Evolutionary conservation across 2,329 filamentous ascomycete genomes (phyloP).

Genomic region (Cladosporium sp.): DNA sequence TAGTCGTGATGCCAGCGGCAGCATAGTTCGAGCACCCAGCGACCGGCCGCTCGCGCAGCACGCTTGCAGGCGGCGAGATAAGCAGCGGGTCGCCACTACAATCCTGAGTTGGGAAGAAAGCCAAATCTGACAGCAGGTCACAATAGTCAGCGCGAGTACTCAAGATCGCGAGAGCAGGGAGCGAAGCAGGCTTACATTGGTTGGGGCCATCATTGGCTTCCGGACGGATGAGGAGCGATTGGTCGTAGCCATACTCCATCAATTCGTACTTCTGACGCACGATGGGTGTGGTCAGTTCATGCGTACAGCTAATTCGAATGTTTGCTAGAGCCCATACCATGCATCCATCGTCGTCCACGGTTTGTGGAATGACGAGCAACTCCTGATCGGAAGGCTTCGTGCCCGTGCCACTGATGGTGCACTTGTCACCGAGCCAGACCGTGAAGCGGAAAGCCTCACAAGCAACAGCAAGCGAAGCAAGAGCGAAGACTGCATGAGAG

Average conservation of each 20-base stretch:
- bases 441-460: slow-evolving; percentile 9
- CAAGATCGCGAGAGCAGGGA: not conserved
- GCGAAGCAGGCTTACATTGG: not conserved
- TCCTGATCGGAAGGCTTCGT: not conserved
- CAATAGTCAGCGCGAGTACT: not conserved
- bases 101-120: slow-evolving; percentile 4
- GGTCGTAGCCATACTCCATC: slow-evolving; percentile 7
- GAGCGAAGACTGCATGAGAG: not conserved
- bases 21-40: slow-evolving; percentile 16
- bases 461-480: not conserved
- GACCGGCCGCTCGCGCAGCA: slow-evolving; percentile 9
- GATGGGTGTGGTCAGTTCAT: not conserved
- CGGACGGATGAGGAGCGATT: slow-evolving; percentile 10
- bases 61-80: slow-evolving; percentile 9
- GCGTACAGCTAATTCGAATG: not conserved
- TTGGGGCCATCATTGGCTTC: not conserved
- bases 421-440: slow-evolving; percentile 15
- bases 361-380: slow-evolving; percentile 5
- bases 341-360: not conserved
- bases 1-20: slow-evolving; percentile 6
- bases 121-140: not conserved
- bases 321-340: not conserved
- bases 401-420: slow-evolving; percentile 10
- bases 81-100: slow-evolving; percentile 9
- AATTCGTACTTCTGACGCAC: slow-evolving; percentile 4